These are phyloP conservation scores for Clausena lansium DNA, from an alignment of 345 rosid genomes.

Conservation along the genomic window DNA sequence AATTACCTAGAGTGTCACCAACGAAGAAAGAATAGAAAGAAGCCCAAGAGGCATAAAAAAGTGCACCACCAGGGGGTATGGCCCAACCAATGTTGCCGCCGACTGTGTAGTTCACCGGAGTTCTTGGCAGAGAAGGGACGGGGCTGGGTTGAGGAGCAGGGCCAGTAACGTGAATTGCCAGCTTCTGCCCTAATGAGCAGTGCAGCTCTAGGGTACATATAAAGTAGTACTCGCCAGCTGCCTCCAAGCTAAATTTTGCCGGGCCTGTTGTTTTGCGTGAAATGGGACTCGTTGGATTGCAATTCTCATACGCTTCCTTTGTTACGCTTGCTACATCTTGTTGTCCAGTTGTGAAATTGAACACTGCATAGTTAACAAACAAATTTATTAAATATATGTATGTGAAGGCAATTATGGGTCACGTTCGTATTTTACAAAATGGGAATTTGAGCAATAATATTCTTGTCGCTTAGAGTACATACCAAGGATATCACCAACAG, in stretches of 20 bases:
- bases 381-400: no score
- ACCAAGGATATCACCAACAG: not conserved
- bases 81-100: not conserved
- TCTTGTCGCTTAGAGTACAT: not conserved
- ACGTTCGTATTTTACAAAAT: no score
- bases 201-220: not conserved
- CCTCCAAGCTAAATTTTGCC: not conserved
- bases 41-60: not conserved
- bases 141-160: not conserved
- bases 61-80: not conserved
- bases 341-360: not conserved
- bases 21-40: not conserved
- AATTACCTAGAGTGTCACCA: not conserved
- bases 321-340: not conserved
- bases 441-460: not conserved
- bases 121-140: not conserved
- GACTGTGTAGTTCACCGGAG: not conserved
- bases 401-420: not conserved
- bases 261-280: not conserved
- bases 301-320: not conserved
- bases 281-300: not conserved
- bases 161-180: not conserved
- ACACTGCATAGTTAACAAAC: not conserved
- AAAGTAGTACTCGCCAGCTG: not conserved
- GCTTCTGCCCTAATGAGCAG: not conserved